These are phyloP conservation scores for Psilocybe sp. DNA, from an alignment of 768 basidiomycete genomes.

Conservation along the genomic window DNA sequence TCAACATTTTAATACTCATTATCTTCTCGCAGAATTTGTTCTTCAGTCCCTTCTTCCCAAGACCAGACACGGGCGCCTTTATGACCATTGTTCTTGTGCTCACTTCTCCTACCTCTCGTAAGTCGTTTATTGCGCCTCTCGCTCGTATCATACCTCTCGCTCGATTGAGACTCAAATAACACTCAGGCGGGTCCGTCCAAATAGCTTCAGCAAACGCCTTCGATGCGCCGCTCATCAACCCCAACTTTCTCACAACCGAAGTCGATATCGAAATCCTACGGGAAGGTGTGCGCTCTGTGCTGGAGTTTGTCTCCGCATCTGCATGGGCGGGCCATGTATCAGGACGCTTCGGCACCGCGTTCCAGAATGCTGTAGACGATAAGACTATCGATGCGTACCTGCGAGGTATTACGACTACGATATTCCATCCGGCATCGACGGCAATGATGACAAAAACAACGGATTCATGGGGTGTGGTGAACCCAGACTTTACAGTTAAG, in stretches of 20 bases:
- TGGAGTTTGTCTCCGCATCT: conserved; percentile 19
- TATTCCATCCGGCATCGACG: conserved; percentile 26
- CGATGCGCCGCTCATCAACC: conserved; percentile 44
- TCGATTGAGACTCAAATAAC: neutral
- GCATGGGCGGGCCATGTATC: conserved; percentile 23
- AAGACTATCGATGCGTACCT: conserved; percentile 18
- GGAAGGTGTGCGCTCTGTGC: conserved; percentile 15
- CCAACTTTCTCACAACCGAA: conserved; percentile 33
- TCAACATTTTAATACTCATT: neutral
- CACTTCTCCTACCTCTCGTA: conserved; percentile 35
- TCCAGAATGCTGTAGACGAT: conserved; percentile 15
- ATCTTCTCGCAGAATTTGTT: conserved; percentile 12
- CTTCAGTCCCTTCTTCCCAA: conserved; percentile 7
- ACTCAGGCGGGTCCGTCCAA: conserved; percentile 30
- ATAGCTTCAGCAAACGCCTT: conserved; percentile 45
- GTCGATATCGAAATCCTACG: conserved; percentile 24
- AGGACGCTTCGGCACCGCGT: conserved; percentile 10
- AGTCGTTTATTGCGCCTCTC: neutral
- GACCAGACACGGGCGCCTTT: conserved; percentile 26
- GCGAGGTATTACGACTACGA: conserved; percentile 12
- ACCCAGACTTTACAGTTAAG: conserved; percentile 30
- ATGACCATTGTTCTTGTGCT: conserved; percentile 26
- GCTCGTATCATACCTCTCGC: neutral
- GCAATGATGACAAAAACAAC: conserved; percentile 21
- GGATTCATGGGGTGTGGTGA: conserved; percentile 26